A percentile compares a stretch with the other conserved stretches of the same genome.
Evolutionary conservation across 352 stramenopile species (phyloP).

Genomic region (Phytophthora syringae): DNA sequence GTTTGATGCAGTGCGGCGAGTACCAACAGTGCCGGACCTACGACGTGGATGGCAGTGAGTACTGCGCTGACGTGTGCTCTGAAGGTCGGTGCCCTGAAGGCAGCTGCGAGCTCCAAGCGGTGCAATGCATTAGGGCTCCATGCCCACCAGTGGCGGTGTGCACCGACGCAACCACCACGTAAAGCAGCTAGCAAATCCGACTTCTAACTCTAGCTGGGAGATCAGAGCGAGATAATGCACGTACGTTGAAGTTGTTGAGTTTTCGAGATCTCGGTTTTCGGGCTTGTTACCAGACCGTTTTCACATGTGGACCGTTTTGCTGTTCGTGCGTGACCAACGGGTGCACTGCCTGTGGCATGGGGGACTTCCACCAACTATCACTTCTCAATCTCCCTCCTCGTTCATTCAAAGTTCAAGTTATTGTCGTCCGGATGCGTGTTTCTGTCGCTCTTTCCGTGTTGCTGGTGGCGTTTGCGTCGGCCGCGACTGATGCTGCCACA

Average conservation of each 20-base stretch:
- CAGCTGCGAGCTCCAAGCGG: constrained; percentile 16
- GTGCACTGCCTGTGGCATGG: neutral
- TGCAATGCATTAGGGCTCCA: constrained; percentile 20
- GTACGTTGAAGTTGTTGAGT: neutral
- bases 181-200: neutral
- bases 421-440: constrained; percentile 16
- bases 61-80: constrained; percentile 16
- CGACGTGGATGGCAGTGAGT: constrained; percentile 12
- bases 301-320: no score
- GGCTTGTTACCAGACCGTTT: no score
- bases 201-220: no score
- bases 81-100: constrained; percentile 9
- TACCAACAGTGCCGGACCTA: constrained; percentile 23
- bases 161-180: constrained; percentile 1
- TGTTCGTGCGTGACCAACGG: constrained; percentile 26
- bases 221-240: no score
- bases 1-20: constrained; percentile 9
- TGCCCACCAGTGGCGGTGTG: constrained; percentile 20
- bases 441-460: neutral
- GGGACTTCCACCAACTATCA: neutral
- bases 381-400: constrained; percentile 15
- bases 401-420: neutral
- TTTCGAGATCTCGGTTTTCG: neutral
- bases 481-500: neutral
- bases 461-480: constrained; percentile 4